phyloP scores from a whole-genome alignment of 2,329 filamentous ascomycete species.

The Cercospora sp. region DNA sequence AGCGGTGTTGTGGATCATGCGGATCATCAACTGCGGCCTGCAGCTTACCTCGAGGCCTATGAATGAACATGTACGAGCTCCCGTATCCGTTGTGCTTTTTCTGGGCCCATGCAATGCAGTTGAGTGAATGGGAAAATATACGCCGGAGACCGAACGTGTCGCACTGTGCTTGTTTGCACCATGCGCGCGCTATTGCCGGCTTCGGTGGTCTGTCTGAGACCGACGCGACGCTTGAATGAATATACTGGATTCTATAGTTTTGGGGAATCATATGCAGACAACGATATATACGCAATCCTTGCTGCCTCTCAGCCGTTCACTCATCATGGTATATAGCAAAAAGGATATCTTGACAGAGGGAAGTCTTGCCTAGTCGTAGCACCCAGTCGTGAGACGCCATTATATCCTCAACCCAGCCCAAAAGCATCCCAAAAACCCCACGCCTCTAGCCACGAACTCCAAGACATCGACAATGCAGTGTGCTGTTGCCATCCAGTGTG shows the following conservation, averaged over 20 bases:
- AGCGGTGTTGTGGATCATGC: conserved; percentile 13
- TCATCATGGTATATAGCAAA: conserved; percentile 22
- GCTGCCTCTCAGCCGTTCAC: conserved; percentile 13
- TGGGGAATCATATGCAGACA: background rate
- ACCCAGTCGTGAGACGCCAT: conserved; percentile 23
- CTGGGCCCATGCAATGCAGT: background rate
- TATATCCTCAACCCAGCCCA: conserved; percentile 8
- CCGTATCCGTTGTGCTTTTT: background rate
- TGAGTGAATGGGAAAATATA: background rate
- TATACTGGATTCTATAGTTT: background rate
- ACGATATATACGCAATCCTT: background rate
- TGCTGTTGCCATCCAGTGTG: conserved; percentile 15
- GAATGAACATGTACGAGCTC: conserved; percentile 2
- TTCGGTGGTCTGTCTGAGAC: background rate
- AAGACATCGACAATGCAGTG: conserved; percentile 20
- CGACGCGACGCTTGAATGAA: background rate
- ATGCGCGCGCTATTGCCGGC: background rate
- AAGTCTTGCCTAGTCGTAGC: background rate
- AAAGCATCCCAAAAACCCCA: background rate
- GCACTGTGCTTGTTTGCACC: background rate
- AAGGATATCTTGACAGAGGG: conserved; percentile 1
- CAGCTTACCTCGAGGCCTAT: conserved; percentile 10
- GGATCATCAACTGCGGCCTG: conserved; percentile 12
- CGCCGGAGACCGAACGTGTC: background rate
- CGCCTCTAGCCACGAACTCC: background rate